These are phyloP conservation scores for Rubus parviflorus DNA, from an alignment of 306 rosid genomes.

Conservation along the genomic window DNA sequence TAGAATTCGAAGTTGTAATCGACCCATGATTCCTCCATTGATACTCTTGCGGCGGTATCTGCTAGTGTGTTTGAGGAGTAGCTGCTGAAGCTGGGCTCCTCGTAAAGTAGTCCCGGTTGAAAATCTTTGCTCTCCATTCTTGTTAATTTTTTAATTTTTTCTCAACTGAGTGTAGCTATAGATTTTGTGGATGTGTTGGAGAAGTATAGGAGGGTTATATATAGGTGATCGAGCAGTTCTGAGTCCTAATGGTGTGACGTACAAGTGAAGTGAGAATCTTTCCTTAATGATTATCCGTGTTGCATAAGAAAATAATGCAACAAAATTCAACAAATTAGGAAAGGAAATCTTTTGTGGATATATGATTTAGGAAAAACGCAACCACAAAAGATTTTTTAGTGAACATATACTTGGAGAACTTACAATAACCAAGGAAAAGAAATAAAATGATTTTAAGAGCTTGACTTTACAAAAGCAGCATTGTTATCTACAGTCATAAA, in stretches of 20 bases:
- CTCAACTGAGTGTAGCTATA: background rate
- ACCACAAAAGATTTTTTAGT: too few species aligned
- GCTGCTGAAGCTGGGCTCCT: slow-evolving; percentile 1
- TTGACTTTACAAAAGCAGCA: background rate
- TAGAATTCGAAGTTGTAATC: background rate
- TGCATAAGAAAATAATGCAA: too few species aligned
- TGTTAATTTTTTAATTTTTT: background rate
- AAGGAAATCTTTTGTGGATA: too few species aligned
- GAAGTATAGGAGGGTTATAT: background rate
- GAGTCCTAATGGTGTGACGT: background rate
- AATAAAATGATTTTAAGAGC: background rate
- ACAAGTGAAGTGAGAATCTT: background rate
- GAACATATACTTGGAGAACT: too few species aligned
- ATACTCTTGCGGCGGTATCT: background rate
- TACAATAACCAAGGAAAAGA: background rate
- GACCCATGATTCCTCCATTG: background rate
- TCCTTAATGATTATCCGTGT: background rate
- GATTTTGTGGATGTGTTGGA: background rate
- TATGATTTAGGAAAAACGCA: too few species aligned
- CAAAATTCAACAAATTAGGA: too few species aligned
- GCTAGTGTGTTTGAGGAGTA: background rate
- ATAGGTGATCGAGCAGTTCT: background rate
- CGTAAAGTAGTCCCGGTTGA: background rate
- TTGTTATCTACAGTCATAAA: background rate
- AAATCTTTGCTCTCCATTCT: background rate